Evolutionary conservation across 192 early-diverging fungal genomes (phyloP).

Genomic region (Globomyces pollinis-pini): DNA sequence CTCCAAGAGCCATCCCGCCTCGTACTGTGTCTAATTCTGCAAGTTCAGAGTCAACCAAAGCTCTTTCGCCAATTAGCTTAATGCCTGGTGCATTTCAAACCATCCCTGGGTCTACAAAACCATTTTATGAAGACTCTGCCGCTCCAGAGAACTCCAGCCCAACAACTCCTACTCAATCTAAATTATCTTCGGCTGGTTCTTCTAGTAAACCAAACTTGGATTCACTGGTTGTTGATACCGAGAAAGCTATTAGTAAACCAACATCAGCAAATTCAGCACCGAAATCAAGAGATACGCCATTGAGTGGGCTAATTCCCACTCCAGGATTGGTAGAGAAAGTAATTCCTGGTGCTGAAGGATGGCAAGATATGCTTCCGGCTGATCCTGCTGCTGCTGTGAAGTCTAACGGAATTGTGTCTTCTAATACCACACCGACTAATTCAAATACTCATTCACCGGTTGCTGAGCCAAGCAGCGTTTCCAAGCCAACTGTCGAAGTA

Average conservation of each 20-base stretch:
- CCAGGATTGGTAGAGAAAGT: neutral
- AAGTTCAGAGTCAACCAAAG: neutral
- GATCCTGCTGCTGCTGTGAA: neutral
- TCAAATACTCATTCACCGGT: neutral
- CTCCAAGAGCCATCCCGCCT: no score
- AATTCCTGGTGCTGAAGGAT: constrained; percentile 1
- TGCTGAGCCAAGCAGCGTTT: neutral
- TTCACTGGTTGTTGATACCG: no score
- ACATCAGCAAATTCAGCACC: no score
- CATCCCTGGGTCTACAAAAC: neutral
- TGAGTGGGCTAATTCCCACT: neutral
- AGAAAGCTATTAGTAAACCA: no score
- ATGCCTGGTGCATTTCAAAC: neutral
- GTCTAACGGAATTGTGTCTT: neutral
- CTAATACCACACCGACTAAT: no score
- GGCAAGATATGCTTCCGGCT: constrained; percentile 4
- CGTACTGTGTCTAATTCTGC: neutral
- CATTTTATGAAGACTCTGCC: no score
- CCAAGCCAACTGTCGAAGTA: neutral
- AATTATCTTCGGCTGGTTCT: no score
- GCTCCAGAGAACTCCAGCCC: no score
- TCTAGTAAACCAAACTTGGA: no score
- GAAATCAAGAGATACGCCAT: no score
- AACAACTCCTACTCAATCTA: no score
- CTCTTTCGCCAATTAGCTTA: neutral